phyloP scores from a whole-genome alignment of 1,284 basidiomycete species.

The Apiotrichum veenhuisii region DNA sequence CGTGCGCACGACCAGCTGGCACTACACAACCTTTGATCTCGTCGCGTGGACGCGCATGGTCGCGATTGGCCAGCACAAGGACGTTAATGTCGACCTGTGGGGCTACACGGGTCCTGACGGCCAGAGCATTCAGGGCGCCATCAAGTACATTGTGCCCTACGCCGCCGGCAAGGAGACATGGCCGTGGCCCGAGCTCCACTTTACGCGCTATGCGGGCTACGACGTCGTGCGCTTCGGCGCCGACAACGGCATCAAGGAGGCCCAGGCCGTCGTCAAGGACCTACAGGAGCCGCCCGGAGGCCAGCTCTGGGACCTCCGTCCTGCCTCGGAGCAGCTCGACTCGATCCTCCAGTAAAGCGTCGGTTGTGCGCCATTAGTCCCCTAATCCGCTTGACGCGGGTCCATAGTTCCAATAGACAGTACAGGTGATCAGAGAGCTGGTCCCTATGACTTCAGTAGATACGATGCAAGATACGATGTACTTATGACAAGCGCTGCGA shows the following conservation, averaged over 20 bases:
- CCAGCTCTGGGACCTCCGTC: conserved; percentile 6
- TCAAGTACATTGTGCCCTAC: conserved; percentile 5
- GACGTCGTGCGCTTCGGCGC: conserved; percentile 11
- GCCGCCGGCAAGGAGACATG: conserved; percentile 2
- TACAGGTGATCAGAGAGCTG: too few relatives aligned
- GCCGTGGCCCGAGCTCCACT: conserved; percentile 7
- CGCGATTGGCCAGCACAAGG: not conserved
- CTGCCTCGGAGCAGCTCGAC: conserved; percentile 14
- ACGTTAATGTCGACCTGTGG: conserved; percentile 18
- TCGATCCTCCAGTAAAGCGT: conserved; percentile 1
- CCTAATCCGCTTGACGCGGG: too few relatives aligned
- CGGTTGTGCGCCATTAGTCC: too few relatives aligned
- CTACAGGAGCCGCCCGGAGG: conserved; percentile 5
- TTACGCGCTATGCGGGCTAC: conserved; percentile 7
- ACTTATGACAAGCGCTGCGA: too few relatives aligned
- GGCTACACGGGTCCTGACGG: conserved; percentile 11
- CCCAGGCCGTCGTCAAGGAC: not conserved
- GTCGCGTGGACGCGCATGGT: conserved; percentile 14
- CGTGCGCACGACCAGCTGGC: conserved; percentile 5
- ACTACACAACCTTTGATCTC: conserved; percentile 11
- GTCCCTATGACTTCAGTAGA: too few relatives aligned
- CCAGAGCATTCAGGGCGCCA: conserved; percentile 4
- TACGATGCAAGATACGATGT: too few relatives aligned
- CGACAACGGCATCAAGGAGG: conserved; percentile 6
- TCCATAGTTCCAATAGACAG: too few relatives aligned